A percentile compares a stretch with the other conserved stretches of the same genome.
These are phyloP conservation scores for Cutaneotrichosporon cyanovorans DNA, from an alignment of 1,284 basidiomycete genomes.

Conservation along the genomic window DNA sequence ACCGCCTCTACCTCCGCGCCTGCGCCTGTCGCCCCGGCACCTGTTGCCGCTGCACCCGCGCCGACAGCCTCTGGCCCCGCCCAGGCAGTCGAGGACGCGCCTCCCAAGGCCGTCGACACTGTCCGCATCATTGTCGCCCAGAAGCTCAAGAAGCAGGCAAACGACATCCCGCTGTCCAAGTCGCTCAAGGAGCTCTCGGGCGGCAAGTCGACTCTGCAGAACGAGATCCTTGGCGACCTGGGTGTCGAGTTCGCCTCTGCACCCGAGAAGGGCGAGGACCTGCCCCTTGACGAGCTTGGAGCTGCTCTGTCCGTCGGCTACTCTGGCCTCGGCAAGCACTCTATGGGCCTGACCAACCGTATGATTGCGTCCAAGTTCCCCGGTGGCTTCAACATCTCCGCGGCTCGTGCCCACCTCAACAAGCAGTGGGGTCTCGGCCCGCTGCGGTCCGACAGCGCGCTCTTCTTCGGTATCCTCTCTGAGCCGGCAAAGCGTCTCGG, in stretches of 20 bases:
- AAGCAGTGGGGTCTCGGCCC: conserved; percentile 93
- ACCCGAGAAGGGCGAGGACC: conserved; percentile 95
- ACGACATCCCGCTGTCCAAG: conserved; percentile 85
- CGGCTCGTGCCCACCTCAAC: conserved; percentile 80
- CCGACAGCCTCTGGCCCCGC: conserved; percentile 56
- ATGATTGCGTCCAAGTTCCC: conserved; percentile 95
- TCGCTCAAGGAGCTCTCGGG: conserved; percentile 97
- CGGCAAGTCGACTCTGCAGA: conserved; percentile 95
- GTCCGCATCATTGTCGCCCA: conserved; percentile 86
- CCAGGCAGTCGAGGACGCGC: conserved; percentile 70
- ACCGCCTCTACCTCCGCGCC: conserved; percentile 48
- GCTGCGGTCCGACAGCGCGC: conserved; percentile 78
- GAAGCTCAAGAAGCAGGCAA: conserved; percentile 91
- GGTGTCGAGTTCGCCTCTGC: conserved; percentile 83
- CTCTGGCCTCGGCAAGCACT: conserved; percentile 84
- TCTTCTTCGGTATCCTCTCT: conserved; percentile 81
- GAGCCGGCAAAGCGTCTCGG: conserved; percentile 91
- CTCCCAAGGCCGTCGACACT: conserved; percentile 85
- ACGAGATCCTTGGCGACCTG: conserved; percentile 90
- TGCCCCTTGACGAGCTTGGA: conserved; percentile 91
- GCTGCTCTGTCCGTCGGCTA: conserved; percentile 75
- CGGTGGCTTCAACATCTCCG: conserved; percentile 92
- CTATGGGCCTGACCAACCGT: conserved; percentile 82
- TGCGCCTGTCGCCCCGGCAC: conserved; percentile 48
- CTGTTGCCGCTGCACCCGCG: conserved; percentile 48